Base-by-base conservation (phyloP, 768 basidiomycete species). In the Hygrophorus pudorinus region DNA sequence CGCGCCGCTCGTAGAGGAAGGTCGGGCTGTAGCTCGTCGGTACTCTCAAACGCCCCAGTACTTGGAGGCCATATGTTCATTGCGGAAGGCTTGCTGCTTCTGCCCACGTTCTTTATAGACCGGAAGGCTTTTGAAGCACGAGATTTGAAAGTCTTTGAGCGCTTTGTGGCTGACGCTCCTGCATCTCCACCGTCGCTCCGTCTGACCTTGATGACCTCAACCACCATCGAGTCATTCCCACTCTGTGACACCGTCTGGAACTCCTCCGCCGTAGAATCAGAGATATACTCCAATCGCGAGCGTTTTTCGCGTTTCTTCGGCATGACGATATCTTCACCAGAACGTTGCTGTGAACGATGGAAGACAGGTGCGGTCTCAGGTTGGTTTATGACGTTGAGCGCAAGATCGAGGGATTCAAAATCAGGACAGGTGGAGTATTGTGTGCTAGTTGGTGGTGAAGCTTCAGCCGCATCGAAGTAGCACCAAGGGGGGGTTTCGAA, bases 191-290 rank as follows among this genome's bases (percentile, higher is more conserved):
- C 29, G 17, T 37, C 48, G 32, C 14, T 50, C 51, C 33, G 49
- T 50, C 70, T 65, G 46, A 81, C 70, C 54, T 76, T 78, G 31
- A 81, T 64, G 24, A 81, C 72, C 55, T 81, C 79, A 11, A 79
- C 61, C 29, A 80, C 68, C 51, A 78, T 78, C 14, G 73, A 76
- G 48, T 73, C 74, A 46, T 70, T 59, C 12, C 62, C 68, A 32
- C 55, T 44, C 16, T 41, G 10, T 14, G 44, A 24, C 34, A 10
- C 5, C 36, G 16, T 14, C 30, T 20, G 39, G 6, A 11, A 20
- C 27, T 50, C 51, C 21, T 49, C 48, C 40, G 53, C 51, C 24
- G 55, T 56, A 21, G 31, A 16, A 3, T 54, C 53, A 35, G 43
- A 44, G 2, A 63, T 42, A 16, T 41, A 20, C 42, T 21, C 34